Base-by-base conservation (phyloP, 2,329 filamentous ascomycete genomes). In the Fusarium armeniacum region DNA sequence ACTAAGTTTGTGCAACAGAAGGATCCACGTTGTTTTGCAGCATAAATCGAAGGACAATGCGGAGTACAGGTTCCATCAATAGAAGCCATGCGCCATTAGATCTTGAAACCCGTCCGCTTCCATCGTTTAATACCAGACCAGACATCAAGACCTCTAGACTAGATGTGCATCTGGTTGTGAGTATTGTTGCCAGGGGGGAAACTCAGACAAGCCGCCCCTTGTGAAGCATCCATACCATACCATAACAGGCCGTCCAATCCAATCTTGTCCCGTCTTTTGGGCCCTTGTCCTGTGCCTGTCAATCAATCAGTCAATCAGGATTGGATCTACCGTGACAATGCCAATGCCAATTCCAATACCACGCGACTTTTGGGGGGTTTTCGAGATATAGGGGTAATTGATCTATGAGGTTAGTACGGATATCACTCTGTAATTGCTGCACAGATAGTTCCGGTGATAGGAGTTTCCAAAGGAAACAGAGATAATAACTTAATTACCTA, bases 241-340 rank as follows among this genome's bases (percentile, higher is more conserved):
- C 24, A 28, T 15, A 26, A 22, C 16, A 36, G 30, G 35, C 32
- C 22, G 15, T 65, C 55, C 55, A 58, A 60, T 62, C 51, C 66
- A 51, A 60, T 69, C 52, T 56, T 51, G 63, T 55, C 52, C 65
- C 47, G 47, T 51, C 33, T 26, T 51, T 51, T 28, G 47, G 32
- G 16, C 35, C 47, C 47, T 51, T 36, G 47, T 51, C 47, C 47
- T 51, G 22, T 38, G 47, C 33, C 33, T 36, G 33, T 38, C 47
- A 59, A 58, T 62, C 62, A 63, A 47, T 33, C 49, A 57, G 22
- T 38, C 43, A 45, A 51, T 53, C 46, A 60, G 45, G 57, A 60
- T 66, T 69, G 67, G 61, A 62, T 66, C 65, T 69, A 45, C 59
- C 50, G 54, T 12, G 20, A 63, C 41, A 55, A 60, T 56, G 13